phyloP scores from a whole-genome alignment of 2,329 filamentous ascomycete genomes.

The Mariannaea elegans region DNA sequence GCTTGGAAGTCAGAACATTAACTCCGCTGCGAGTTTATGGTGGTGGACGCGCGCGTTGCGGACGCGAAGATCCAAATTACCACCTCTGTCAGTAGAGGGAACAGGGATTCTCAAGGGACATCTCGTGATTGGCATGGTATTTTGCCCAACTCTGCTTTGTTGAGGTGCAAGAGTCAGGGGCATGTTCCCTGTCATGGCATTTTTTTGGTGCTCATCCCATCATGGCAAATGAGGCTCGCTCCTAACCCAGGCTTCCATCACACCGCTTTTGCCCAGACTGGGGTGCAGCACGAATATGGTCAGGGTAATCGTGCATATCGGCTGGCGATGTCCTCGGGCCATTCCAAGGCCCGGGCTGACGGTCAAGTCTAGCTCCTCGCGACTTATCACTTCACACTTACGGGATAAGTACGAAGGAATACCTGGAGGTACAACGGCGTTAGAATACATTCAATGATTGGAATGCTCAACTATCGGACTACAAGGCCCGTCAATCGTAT shows the following conservation, averaged over 20 bases:
- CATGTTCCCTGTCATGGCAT: neutral
- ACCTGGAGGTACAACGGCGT: no score
- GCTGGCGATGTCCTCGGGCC: neutral
- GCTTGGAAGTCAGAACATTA: no score
- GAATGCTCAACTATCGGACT: no score
- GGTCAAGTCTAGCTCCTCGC: no score
- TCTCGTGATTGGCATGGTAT: conserved; percentile 11
- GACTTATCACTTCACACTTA: no score
- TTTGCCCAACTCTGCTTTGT: neutral
- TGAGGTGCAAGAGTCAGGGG: conserved; percentile 4
- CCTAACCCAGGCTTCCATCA: conserved; percentile 7
- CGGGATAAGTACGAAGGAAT: no score
- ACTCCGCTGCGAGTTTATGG: no score
- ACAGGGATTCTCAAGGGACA: neutral
- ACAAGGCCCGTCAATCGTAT: no score
- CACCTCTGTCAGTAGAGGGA: neutral
- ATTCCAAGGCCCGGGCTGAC: neutral
- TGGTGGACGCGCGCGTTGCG: no score
- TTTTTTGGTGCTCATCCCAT: conserved; percentile 1
- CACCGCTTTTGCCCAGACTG: conserved; percentile 17
- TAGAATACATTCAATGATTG: no score
- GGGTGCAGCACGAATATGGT: neutral
- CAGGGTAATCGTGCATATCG: neutral
- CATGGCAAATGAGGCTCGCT: conserved; percentile 13
- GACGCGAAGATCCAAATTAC: conserved; percentile 24